Base-by-base conservation (phyloP, 2,329 filamentous ascomycete genomes). In the Pyricularia grisea region DNA sequence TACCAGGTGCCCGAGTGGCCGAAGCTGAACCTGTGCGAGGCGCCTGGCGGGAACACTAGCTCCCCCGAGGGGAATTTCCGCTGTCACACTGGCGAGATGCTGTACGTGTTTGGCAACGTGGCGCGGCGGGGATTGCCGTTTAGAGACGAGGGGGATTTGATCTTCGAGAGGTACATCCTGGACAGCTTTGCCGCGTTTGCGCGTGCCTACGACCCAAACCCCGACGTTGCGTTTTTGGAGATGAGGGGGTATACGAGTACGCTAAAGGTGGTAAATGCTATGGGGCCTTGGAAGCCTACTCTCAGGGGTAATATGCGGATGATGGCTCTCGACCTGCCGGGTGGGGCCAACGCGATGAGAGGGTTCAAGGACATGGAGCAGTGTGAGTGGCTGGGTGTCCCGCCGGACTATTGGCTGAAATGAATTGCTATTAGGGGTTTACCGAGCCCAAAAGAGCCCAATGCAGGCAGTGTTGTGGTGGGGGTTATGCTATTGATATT, bases 81-180 rank as follows among this genome's bases (percentile, higher is more conserved):
- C 30, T 84, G 87, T 70, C 86, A 88, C 73, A 87, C 84, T 17
- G 82, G 84, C 0, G 86, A 88, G 74, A 73, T 84, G 64, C 81
- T 80, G 70, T 85, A 83, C 76, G 77, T 86, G 0, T 87, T 87
- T 73, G 85, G 85, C 2, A 87, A 82, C 69, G 69, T 85, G 36
- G 75, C 76, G 0, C 75, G 80, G 3, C 76, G 80, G 69, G 78
- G 78, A 0, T 73, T 79, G 10, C 79, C 80, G 0, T 76, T 83
- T 69, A 79, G 86, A 6, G 85, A 88, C 69, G 78, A 76, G 0
- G 70, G 72, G 20, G 79, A 81, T 69, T 67, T 78, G 33, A 73
- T 75, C 7, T 80, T 81, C 69, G 72, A 76, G 73, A 77, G 77
- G 70, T 74, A 75, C 36, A 72, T 79, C 20, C 74, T 84, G 27